These are phyloP conservation scores for Pseudonitzschia delicatissima DNA, from an alignment of 108 stramenopile species.

Conservation along the genomic window DNA sequence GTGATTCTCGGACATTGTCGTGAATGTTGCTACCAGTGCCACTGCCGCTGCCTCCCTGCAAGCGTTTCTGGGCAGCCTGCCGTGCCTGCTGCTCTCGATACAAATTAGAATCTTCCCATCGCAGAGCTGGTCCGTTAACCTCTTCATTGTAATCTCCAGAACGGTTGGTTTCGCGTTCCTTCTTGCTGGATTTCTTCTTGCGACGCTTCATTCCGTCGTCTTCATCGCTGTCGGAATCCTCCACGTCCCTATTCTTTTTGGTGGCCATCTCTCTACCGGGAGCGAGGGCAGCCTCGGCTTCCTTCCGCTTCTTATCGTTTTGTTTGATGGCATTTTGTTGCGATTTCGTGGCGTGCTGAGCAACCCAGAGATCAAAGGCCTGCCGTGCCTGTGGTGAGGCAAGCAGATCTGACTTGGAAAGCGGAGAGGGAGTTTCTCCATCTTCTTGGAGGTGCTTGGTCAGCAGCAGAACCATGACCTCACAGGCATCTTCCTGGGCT, in stretches of 20 bases:
- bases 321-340: constrained; percentile 52
- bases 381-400: constrained; percentile 39
- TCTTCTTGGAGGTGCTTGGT: constrained; percentile 68
- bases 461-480: constrained; percentile 64
- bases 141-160: constrained; percentile 30
- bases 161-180: constrained; percentile 25
- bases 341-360: constrained; percentile 42
- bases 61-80: constrained; percentile 29
- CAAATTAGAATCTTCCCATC: constrained; percentile 51
- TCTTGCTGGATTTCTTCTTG: constrained; percentile 32
- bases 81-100: constrained; percentile 46
- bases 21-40: constrained; percentile 24
- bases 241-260: constrained; percentile 16
- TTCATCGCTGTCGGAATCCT: constrained; percentile 17
- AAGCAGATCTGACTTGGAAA: constrained; percentile 58
- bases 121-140: constrained; percentile 28
- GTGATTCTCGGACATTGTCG: constrained; percentile 44
- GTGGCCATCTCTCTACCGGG: neutral
- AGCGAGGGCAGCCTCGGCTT: constrained; percentile 17
- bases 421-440: constrained; percentile 54
- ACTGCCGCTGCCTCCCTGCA: constrained; percentile 8
- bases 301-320: constrained; percentile 40
- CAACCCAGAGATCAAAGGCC: constrained; percentile 74
- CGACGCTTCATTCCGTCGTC: constrained; percentile 30
- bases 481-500: constrained; percentile 75